A percentile compares a stretch with the other conserved stretches of the same genome.
These are phyloP conservation scores for Bolboschoenus planiculmis DNA, from an alignment of 176 grass and related monocot genomes.

Conservation along the genomic window DNA sequence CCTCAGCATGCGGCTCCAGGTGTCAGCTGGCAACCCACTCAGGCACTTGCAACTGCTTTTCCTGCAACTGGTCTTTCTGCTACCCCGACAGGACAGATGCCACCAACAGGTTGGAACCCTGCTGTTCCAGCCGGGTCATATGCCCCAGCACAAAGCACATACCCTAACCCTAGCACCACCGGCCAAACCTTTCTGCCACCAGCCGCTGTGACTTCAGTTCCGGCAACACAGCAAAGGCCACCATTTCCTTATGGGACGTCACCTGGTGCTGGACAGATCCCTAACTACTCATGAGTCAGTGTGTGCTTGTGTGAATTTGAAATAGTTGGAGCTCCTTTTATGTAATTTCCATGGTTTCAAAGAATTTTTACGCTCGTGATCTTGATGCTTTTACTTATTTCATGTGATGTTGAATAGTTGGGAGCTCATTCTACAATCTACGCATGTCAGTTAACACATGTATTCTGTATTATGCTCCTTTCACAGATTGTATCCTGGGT, in stretches of 20 bases:
- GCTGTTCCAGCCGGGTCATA: conserved; percentile 43
- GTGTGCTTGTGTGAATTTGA: background rate
- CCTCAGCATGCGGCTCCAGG: conserved; percentile 28
- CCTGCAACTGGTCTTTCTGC: conserved; percentile 13
- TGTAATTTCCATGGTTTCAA: background rate
- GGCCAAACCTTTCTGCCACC: background rate
- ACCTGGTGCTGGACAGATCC: background rate
- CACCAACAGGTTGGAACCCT: conserved; percentile 55
- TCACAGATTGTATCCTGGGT: background rate
- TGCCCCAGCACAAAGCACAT: background rate
- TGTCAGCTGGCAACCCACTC: conserved; percentile 55
- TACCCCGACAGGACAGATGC: conserved; percentile 26
- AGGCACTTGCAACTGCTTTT: conserved; percentile 39
- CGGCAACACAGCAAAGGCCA: background rate
- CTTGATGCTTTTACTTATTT: background rate
- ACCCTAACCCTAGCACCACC: background rate
- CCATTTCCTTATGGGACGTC: background rate
- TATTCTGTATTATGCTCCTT: background rate
- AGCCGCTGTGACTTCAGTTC: background rate
- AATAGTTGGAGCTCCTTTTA: background rate
- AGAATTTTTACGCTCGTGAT: background rate
- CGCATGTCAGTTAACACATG: background rate
- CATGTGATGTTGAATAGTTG: background rate
- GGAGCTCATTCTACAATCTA: background rate
- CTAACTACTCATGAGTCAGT: background rate